Conservation (phyloP, 208 protist genomes). For the Phytomonas sp. region DNA sequence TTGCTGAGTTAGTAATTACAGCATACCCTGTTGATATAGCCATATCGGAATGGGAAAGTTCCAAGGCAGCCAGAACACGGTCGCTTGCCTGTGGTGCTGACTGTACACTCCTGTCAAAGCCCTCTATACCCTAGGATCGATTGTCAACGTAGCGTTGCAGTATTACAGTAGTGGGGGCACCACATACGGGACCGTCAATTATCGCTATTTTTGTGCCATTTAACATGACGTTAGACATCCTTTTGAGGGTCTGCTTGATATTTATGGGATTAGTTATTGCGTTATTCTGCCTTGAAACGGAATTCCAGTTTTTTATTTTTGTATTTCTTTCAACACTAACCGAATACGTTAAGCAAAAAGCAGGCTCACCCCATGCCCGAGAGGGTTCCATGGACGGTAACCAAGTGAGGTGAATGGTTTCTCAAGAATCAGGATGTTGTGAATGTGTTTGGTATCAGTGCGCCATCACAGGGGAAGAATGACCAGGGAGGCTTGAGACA, state of each 20-base stretch:
- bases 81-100: not conserved
- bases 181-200: not conserved
- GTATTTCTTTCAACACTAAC: not conserved
- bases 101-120: not conserved
- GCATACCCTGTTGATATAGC: not conserved
- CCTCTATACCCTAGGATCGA: not conserved
- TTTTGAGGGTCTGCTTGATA: not conserved
- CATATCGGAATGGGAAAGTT: not conserved
- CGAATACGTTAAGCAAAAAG: not conserved
- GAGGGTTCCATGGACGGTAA: not conserved
- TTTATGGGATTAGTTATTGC: not conserved
- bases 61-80: not conserved
- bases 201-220: not conserved
- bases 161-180: not conserved
- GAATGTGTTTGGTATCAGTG: not conserved
- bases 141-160: not conserved
- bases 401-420: not conserved
- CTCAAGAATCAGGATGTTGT: not conserved
- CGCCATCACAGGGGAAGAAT: not conserved
- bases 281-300: not conserved
- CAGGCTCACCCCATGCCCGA: not conserved
- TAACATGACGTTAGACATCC: not conserved
- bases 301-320: not conserved
- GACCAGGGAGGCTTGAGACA: not conserved
- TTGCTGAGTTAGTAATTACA: not conserved